These are phyloP conservation scores for Phragmites australis DNA, from an alignment of 176 grass and related monocot species.

Conservation along the genomic window DNA sequence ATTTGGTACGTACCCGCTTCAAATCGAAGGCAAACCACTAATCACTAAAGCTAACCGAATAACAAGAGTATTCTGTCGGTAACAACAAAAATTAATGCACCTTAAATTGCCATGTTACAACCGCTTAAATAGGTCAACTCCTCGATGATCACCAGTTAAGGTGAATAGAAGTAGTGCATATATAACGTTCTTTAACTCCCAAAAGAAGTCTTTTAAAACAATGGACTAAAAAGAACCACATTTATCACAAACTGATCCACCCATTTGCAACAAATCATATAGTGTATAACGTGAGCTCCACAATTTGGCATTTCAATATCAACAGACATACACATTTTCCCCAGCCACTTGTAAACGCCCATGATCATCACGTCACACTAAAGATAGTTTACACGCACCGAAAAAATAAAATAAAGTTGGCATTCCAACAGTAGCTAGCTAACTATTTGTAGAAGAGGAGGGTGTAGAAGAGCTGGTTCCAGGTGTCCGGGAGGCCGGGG, in stretches of 20 bases:
- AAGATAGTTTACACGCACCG: background rate
- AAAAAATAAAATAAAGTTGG: background rate
- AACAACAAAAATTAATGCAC: background rate
- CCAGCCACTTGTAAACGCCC: background rate
- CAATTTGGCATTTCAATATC: background rate
- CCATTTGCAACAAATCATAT: background rate
- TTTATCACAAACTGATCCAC: background rate
- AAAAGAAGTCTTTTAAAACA: too few relatives aligned
- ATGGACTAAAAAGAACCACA: too few relatives aligned
- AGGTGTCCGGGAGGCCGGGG: slow-evolving; percentile 82
- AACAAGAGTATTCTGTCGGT: background rate
- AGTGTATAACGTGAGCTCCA: background rate
- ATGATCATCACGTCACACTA: background rate
- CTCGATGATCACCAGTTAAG: background rate
- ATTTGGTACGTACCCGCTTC: background rate
- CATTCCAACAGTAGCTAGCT: background rate
- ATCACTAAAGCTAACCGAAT: background rate
- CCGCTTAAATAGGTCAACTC: background rate
- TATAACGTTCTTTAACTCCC: too few relatives aligned
- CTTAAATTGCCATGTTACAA: background rate
- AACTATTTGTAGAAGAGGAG: slow-evolving; percentile 63
- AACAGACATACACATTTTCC: background rate
- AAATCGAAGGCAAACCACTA: slow-evolving; percentile 5
- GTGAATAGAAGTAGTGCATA: background rate
- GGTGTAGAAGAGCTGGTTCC: slow-evolving; percentile 95